A percentile compares a stretch with the other conserved stretches of the same genome.
phyloP scores from a whole-genome alignment of 768 basidiomycete genomes.

The Pleurotus salmoneostramineus region DNA sequence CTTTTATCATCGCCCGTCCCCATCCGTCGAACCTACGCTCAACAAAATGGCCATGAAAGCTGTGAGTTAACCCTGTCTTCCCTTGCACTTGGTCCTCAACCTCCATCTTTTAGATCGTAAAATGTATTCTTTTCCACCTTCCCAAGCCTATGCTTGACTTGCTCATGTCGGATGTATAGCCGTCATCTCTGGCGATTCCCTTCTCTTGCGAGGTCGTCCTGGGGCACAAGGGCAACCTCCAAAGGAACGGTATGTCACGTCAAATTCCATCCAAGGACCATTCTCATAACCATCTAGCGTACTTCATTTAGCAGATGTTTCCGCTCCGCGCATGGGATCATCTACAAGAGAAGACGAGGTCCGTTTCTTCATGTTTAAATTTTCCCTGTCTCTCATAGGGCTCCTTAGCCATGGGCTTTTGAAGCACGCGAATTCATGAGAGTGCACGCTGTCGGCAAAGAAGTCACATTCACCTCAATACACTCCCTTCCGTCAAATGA shows the following conservation, averaged over 20 bases:
- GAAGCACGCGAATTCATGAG: constrained; percentile 93
- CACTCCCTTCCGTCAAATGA: constrained; percentile 79
- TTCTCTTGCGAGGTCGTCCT: constrained; percentile 74
- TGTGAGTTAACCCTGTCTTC: constrained; percentile 36
- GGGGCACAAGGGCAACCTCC: constrained; percentile 83
- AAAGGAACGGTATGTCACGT: constrained; percentile 71
- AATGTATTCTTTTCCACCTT: constrained; percentile 37
- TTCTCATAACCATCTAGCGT: constrained; percentile 44
- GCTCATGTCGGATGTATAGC: constrained; percentile 36
- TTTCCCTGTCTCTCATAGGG: constrained; percentile 1
- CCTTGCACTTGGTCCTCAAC: neutral
- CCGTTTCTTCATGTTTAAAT: constrained; percentile 10
- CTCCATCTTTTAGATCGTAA: constrained; percentile 43
- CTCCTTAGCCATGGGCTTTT: constrained; percentile 77
- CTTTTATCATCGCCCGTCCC: neutral
- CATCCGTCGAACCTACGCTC: neutral
- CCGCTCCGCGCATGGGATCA: constrained; percentile 82
- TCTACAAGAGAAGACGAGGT: constrained; percentile 88
- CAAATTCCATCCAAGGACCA: constrained; percentile 7
- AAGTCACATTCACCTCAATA: constrained; percentile 78
- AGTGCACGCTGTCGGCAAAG: constrained; percentile 81
- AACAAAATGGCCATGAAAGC: constrained; percentile 69
- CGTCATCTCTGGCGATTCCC: constrained; percentile 87
- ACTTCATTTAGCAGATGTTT: constrained; percentile 84
- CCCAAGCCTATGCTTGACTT: neutral